Evolutionary conservation across 2,329 filamentous ascomycete genomes (phyloP).

Genomic region (Colletotrichum phormii): DNA sequence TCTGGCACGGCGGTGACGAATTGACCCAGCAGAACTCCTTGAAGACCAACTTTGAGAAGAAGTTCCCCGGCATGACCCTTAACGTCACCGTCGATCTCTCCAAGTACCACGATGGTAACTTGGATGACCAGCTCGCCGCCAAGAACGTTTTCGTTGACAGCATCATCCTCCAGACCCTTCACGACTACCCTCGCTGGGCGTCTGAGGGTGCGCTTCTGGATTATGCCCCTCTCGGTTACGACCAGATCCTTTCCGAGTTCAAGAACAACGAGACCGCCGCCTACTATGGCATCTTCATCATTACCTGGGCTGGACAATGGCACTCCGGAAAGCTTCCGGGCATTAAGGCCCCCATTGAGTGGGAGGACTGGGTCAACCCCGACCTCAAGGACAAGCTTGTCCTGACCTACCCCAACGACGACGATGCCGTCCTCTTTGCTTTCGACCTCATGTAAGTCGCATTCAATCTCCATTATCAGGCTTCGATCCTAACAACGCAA

Average conservation of each 20-base stretch:
- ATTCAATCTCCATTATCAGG: not conserved
- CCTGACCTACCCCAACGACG: slow-evolving; percentile 68
- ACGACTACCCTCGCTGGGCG: slow-evolving; percentile 65
- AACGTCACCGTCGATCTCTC: slow-evolving; percentile 67
- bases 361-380: slow-evolving; percentile 56
- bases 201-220: slow-evolving; percentile 57
- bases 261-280: slow-evolving; percentile 54
- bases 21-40: slow-evolving; percentile 50
- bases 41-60: slow-evolving; percentile 56
- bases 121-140: slow-evolving; percentile 58
- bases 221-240: slow-evolving; percentile 61
- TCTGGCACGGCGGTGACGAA: slow-evolving; percentile 64
- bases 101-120: slow-evolving; percentile 62
- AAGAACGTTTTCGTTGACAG: slow-evolving; percentile 57
- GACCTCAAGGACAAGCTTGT: slow-evolving; percentile 65
- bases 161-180: slow-evolving; percentile 60
- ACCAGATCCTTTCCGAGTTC: slow-evolving; percentile 53
- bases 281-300: slow-evolving; percentile 55
- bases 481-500: not conserved
- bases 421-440: slow-evolving; percentile 65
- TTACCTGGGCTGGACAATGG: slow-evolving; percentile 51
- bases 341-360: slow-evolving; percentile 50
- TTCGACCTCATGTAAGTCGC: slow-evolving; percentile 59
- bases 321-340: slow-evolving; percentile 50
- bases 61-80: slow-evolving; percentile 62